A percentile compares a stretch with the other conserved stretches of the same genome.
Conservation (phyloP, 331 rosid genomes). For the Quercus phellos region DNA sequence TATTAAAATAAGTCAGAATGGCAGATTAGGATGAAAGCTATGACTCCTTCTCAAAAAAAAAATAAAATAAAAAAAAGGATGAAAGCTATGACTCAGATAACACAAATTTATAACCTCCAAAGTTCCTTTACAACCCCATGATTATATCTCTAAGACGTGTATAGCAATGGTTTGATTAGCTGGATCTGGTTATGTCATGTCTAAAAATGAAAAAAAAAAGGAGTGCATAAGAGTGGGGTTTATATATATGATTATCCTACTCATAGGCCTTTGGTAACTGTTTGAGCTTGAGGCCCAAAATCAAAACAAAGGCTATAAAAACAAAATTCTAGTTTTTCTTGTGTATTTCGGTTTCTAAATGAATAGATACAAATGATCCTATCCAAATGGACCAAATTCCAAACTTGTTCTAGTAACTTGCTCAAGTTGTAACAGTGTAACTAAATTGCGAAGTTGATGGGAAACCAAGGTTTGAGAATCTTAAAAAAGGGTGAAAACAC, state of each 20-base stretch:
- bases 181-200: no score
- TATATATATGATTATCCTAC: background rate
- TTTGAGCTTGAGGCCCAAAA: background rate
- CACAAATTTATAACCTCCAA: background rate
- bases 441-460: conserved; percentile 14
- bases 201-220: no score
- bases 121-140: background rate
- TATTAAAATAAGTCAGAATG: background rate
- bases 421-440: background rate
- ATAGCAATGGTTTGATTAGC: no score
- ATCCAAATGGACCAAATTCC: background rate
- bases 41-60: background rate
- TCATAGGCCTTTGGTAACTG: background rate
- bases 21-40: background rate
- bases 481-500: background rate
- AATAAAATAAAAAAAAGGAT: background rate
- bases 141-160: background rate
- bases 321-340: background rate
- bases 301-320: background rate
- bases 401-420: background rate
- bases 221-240: no score
- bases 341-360: background rate
- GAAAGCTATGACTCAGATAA: background rate
- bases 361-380: background rate
- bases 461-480: conserved; percentile 10